phyloP scores from a whole-genome alignment of 2,329 filamentous ascomycete species.

The Cladosporium sp. region DNA sequence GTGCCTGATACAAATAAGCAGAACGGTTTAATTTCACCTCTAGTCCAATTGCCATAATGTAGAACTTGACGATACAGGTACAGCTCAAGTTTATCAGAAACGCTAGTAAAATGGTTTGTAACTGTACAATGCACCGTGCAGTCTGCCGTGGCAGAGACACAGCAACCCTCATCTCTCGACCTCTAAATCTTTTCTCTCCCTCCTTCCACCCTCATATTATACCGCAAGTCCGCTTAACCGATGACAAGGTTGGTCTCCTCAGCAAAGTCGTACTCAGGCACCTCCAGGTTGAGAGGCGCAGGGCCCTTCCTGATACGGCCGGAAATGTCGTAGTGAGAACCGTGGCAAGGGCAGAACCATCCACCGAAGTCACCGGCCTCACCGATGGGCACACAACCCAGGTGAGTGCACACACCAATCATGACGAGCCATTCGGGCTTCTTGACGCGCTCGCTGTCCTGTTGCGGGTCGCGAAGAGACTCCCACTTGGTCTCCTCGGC shows the following conservation, averaged over 20 bases:
- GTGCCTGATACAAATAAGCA: not conserved
- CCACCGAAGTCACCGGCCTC: conserved; percentile 97
- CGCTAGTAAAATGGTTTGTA: conserved; percentile 20
- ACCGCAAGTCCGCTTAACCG: conserved; percentile 61
- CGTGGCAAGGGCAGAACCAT: conserved; percentile 99
- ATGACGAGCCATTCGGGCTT: conserved; percentile 99
- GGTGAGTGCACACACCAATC: conserved; percentile 98
- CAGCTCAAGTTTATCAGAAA: conserved; percentile 21
- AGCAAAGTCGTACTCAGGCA: conserved; percentile 89
- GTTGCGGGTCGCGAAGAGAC: conserved; percentile 83
- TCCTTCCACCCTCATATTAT: conserved; percentile 10
- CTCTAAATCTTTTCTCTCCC: conserved; percentile 6
- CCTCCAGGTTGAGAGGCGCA: conserved; percentile 94
- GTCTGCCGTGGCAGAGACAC: conserved; percentile 18
- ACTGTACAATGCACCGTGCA: conserved; percentile 21
- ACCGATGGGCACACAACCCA: conserved; percentile 98
- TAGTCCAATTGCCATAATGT: not conserved
- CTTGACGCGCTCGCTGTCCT: conserved; percentile 91
- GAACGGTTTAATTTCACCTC: not conserved
- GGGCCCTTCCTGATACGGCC: conserved; percentile 97
- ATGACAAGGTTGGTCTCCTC: conserved; percentile 87
- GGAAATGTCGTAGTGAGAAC: conserved; percentile 99
- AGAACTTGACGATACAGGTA: conserved; percentile 20
- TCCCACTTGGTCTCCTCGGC: conserved; percentile 85
- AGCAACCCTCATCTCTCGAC: conserved; percentile 14